Evolutionary conservation across 2,329 filamentous ascomycete genomes (phyloP).

Genomic region (Neonectria faginata): DNA sequence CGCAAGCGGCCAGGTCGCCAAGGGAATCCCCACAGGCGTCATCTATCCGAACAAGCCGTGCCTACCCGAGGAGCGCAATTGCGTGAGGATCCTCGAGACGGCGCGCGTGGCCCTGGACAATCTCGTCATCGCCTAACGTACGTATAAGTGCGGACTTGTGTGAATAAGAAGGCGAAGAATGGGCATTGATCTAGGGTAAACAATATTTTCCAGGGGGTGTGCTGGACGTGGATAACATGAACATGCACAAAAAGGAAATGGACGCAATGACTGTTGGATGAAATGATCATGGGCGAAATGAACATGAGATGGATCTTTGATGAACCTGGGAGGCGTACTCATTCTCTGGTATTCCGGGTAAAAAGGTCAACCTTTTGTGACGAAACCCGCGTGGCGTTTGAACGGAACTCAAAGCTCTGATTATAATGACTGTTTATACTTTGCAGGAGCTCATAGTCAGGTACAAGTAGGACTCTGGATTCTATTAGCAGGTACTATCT

Average conservation of each 20-base stretch:
- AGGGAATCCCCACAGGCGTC: conserved; percentile 44
- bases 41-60: conserved; percentile 41
- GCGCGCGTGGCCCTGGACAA: conserved; percentile 66
- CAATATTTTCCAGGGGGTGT: neutral
- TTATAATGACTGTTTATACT: conserved; percentile 8
- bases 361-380: neutral
- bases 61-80: conserved; percentile 55
- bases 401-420: conserved; percentile 4
- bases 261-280: neutral
- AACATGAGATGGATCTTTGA: neutral
- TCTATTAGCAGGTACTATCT: too few species aligned
- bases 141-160: neutral
- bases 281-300: neutral
- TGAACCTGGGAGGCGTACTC: conserved; percentile 9
- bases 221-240: neutral
- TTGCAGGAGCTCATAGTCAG: neutral
- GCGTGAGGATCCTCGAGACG: conserved; percentile 64
- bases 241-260: neutral
- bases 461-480: conserved; percentile 8
- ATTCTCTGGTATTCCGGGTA: conserved; percentile 14
- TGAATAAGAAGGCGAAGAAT: neutral
- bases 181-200: neutral
- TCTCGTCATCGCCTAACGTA: conserved; percentile 62
- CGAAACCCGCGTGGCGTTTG: conserved; percentile 10
- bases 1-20: conserved; percentile 51